These are phyloP conservation scores for Pelargonium citronellum DNA, from an alignment of 441 rosid species.

Conservation along the genomic window DNA sequence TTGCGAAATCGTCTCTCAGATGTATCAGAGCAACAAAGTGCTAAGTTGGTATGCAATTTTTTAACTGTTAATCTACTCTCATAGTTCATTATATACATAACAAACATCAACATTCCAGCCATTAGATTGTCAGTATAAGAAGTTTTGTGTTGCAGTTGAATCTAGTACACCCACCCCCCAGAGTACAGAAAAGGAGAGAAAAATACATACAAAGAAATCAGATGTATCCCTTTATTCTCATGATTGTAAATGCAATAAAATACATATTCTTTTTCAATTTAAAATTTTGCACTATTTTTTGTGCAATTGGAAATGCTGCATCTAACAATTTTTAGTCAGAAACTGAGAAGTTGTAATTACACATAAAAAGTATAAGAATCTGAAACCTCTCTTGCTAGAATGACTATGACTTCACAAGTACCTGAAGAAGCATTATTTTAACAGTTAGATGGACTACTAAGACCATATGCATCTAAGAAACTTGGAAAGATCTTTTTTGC, in stretches of 20 bases:
- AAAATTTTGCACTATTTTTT: neutral
- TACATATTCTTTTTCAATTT: constrained; percentile 1
- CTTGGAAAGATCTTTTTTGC: neutral
- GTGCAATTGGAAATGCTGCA: neutral
- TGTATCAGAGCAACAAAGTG: constrained; percentile 56
- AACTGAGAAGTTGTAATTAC: constrained; percentile 1
- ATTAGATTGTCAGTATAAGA: neutral
- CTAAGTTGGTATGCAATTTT: constrained; percentile 49
- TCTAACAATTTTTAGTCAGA: neutral
- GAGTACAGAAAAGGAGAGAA: neutral
- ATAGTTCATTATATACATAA: neutral
- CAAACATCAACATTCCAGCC: neutral
- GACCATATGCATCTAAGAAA: neutral
- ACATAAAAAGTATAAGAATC: neutral
- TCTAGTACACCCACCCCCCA: neutral
- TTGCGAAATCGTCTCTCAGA: constrained; percentile 61
- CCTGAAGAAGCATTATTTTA: neutral
- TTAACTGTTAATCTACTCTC: constrained; percentile 5
- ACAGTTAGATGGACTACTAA: neutral
- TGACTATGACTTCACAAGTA: neutral
- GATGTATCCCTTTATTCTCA: neutral
- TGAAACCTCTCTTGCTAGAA: neutral
- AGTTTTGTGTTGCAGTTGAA: neutral
- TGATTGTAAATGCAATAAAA: neutral
- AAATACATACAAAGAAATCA: neutral